phyloP scores from a whole-genome alignment of 2,329 filamentous ascomycete species.

The Endothia cerciana region DNA sequence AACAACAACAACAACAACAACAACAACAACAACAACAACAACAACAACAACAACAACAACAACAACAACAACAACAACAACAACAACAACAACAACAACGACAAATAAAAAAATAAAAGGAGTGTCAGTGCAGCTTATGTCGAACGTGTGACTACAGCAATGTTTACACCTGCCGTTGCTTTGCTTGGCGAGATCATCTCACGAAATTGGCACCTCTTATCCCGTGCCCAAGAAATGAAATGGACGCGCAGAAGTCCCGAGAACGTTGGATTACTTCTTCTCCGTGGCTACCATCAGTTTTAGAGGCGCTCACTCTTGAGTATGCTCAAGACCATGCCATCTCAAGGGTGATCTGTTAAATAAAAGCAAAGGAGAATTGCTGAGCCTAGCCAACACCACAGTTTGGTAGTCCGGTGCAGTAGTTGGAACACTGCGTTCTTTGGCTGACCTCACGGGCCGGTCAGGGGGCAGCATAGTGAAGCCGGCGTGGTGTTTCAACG shows the following conservation, averaged over 20 bases:
- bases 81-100: no score
- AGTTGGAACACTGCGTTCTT: no score
- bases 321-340: neutral
- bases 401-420: no score
- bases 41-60: no score
- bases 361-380: neutral
- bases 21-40: no score
- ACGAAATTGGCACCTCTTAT: neutral
- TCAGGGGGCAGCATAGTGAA: no score
- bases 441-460: no score
- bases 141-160: neutral
- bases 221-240: neutral
- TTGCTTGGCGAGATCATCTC: neutral
- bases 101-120: no score
- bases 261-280: neutral
- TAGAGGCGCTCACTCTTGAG: neutral
- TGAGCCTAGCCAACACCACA: no score
- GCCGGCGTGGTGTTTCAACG: no score
- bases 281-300: neutral
- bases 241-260: neutral
- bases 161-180: neutral
- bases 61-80: no score
- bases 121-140: neutral
- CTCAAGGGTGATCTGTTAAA: neutral
- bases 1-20: no score